Percentiles rank a stretch among this genome's conserved stretches.
These are phyloP conservation scores for Saccharomyces mikatae DNA, from an alignment of 805 yeast species.

Conservation along the genomic window DNA sequence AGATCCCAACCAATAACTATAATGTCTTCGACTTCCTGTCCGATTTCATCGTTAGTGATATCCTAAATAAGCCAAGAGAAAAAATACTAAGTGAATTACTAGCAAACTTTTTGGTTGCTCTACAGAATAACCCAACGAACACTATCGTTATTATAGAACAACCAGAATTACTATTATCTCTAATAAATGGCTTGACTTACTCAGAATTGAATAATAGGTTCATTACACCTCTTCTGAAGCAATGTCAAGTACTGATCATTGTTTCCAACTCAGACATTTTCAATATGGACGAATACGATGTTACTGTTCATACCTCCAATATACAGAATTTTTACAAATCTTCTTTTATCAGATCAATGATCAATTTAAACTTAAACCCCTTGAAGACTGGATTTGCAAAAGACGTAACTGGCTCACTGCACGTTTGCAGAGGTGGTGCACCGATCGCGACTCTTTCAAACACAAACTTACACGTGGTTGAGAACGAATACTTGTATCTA, in stretches of 20 bases:
- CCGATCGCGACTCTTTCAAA: slow-evolving; percentile 28
- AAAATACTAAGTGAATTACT: slow-evolving; percentile 62
- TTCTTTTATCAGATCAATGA: slow-evolving; percentile 19
- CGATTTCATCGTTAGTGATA: slow-evolving; percentile 37
- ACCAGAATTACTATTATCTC: slow-evolving; percentile 26
- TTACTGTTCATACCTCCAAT: not conserved
- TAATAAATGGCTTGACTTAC: slow-evolving; percentile 21
- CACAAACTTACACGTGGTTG: slow-evolving; percentile 32
- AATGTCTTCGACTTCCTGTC: slow-evolving; percentile 40
- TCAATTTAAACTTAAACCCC: slow-evolving; percentile 48
- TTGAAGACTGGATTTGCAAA: slow-evolving; percentile 73
- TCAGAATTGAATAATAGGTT: slow-evolving; percentile 22
- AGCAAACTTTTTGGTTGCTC: slow-evolving; percentile 44
- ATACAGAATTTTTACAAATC: not conserved
- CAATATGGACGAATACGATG: slow-evolving; percentile 5
- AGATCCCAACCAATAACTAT: slow-evolving; percentile 18
- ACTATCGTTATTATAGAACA: slow-evolving; percentile 24
- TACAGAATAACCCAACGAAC: slow-evolving; percentile 37
- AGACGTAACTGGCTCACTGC: slow-evolving; percentile 69
- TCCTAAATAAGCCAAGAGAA: slow-evolving; percentile 55
- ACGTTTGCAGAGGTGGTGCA: slow-evolving; percentile 49
- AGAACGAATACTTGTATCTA: slow-evolving; percentile 57
- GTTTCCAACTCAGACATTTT: slow-evolving; percentile 15
- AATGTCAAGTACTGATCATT: slow-evolving; percentile 22
- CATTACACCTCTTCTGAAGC: slow-evolving; percentile 20